Evolutionary conservation across 192 early-diverging fungal genomes (phyloP).

Genomic region (Rhizoclosmatium globosum): DNA sequence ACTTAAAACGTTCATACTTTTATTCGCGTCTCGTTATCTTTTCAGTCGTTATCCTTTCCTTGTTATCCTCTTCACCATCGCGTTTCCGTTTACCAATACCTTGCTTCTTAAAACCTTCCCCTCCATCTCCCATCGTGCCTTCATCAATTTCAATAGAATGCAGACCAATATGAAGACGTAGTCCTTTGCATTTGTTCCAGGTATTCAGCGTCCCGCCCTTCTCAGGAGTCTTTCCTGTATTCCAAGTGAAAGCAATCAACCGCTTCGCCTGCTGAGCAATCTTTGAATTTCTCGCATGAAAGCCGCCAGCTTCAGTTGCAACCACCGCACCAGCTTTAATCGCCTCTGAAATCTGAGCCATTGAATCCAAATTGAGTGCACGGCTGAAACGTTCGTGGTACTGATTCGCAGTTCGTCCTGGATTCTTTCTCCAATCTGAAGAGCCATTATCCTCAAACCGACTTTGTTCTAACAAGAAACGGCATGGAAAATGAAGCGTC

Average conservation of each 20-base stretch:
- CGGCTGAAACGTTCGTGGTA: too few relatives aligned
- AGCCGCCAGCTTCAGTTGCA: constrained; percentile 13
- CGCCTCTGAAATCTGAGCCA: too few relatives aligned
- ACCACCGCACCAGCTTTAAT: constrained; percentile 10
- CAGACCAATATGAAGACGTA: constrained; percentile 7
- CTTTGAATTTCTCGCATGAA: constrained; percentile 16
- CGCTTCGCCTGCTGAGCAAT: constrained; percentile 2
- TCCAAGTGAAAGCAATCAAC: constrained; percentile 16
- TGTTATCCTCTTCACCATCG: constrained; percentile 2
- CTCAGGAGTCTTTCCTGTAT: constrained; percentile 2
- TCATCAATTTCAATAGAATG: not conserved
- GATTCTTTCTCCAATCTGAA: too few relatives aligned
- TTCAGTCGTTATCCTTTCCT: constrained; percentile 6
- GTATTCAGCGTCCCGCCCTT: constrained; percentile 12
- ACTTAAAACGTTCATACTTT: too few relatives aligned
- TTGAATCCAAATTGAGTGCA: too few relatives aligned
- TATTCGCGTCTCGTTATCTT: not conserved
- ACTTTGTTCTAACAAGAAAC: too few relatives aligned
- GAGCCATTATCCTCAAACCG: too few relatives aligned
- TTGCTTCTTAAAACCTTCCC: not conserved
- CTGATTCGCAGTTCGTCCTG: too few relatives aligned
- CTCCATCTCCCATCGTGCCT: not conserved
- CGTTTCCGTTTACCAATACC: constrained; percentile 7
- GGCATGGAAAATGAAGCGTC: too few relatives aligned
- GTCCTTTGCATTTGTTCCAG: constrained; percentile 21